phyloP scores from a whole-genome alignment of 2,329 filamentous ascomycete genomes.

The Cercospora nicotianae region DNA sequence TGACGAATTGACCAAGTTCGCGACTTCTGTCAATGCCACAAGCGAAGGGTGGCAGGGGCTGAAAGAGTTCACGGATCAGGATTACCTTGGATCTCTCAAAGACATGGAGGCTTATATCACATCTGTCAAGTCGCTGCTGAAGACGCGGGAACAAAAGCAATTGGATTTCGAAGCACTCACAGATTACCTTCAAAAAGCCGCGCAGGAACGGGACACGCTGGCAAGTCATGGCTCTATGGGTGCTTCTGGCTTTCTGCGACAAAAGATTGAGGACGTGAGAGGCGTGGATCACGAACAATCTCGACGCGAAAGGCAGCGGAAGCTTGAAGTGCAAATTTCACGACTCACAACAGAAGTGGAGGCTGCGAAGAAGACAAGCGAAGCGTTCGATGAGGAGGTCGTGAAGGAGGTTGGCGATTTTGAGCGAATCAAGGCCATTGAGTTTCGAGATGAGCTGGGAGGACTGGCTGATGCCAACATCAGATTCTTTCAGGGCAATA shows the following conservation, averaged over 20 bases:
- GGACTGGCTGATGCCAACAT: slow-evolving; percentile 82
- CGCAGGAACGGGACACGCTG: slow-evolving; percentile 78
- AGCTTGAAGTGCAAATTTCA: slow-evolving; percentile 89
- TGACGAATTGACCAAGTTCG: slow-evolving; percentile 78
- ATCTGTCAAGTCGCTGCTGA: slow-evolving; percentile 84
- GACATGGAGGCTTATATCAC: slow-evolving; percentile 95
- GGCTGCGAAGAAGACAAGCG: slow-evolving; percentile 77
- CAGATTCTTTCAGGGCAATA: slow-evolving; percentile 77
- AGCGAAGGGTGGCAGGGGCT: slow-evolving; percentile 75
- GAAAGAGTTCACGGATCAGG: slow-evolving; percentile 89
- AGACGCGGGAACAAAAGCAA: slow-evolving; percentile 94
- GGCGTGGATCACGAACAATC: slow-evolving; percentile 95
- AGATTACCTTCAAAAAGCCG: slow-evolving; percentile 91
- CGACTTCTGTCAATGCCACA: slow-evolving; percentile 80
- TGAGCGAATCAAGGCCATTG: slow-evolving; percentile 86
- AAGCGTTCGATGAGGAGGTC: slow-evolving; percentile 95
- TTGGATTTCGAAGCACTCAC: slow-evolving; percentile 95
- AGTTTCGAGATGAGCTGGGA: slow-evolving; percentile 86
- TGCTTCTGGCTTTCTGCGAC: slow-evolving; percentile 83
- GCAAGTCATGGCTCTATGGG: slow-evolving; percentile 61
- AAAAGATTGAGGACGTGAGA: slow-evolving; percentile 93
- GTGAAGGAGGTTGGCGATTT: slow-evolving; percentile 91
- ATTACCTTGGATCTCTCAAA: slow-evolving; percentile 86
- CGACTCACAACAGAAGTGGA: slow-evolving; percentile 89
- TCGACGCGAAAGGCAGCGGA: slow-evolving; percentile 80